Percentiles rank a stretch among this genome's conserved stretches.
Conservation (phyloP, 1,139 yeast species). For the Pichia sp. region DNA sequence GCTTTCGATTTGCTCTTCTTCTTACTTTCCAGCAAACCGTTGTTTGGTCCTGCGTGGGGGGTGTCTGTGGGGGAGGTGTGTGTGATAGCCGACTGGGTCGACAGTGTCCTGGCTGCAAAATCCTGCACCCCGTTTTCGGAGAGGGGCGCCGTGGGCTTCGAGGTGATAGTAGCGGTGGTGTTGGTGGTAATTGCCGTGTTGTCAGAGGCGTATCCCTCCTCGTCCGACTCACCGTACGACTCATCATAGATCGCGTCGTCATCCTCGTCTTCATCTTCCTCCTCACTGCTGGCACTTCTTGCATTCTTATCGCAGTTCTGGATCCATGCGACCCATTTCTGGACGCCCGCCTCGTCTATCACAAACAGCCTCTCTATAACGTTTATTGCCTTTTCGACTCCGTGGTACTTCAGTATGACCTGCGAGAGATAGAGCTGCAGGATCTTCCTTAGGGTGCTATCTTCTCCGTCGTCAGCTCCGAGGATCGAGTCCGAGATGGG, state of each 20-base stretch:
- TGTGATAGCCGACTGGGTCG: not conserved
- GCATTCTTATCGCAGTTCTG: conserved; percentile 2
- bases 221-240: conserved; percentile 8
- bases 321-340: conserved; percentile 17
- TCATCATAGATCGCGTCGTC: conserved; percentile 9
- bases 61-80: not conserved
- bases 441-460: conserved; percentile 11
- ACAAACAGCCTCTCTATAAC: conserved; percentile 21
- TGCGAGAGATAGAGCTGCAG: conserved; percentile 26
- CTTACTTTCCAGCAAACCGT: not conserved
- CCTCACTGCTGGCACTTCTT: conserved; percentile 4
- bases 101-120: not conserved
- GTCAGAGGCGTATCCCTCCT: conserved; percentile 1
- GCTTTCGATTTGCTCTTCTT: not conserved
- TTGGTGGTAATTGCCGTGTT: not conserved
- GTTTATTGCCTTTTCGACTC: conserved; percentile 18
- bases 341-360: conserved; percentile 17
- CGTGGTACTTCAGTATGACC: conserved; percentile 21
- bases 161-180: not conserved
- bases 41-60: not conserved
- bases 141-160: not conserved
- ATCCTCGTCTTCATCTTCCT: not conserved
- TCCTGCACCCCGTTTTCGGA: not conserved
- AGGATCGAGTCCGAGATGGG: conserved; percentile 9
- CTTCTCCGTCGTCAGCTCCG: not conserved